Percentiles rank a stretch among this genome's conserved stretches.
Evolutionary conservation across 2,329 filamentous ascomycete species (phyloP).

Genomic region (Dissoconium aciculare): DNA sequence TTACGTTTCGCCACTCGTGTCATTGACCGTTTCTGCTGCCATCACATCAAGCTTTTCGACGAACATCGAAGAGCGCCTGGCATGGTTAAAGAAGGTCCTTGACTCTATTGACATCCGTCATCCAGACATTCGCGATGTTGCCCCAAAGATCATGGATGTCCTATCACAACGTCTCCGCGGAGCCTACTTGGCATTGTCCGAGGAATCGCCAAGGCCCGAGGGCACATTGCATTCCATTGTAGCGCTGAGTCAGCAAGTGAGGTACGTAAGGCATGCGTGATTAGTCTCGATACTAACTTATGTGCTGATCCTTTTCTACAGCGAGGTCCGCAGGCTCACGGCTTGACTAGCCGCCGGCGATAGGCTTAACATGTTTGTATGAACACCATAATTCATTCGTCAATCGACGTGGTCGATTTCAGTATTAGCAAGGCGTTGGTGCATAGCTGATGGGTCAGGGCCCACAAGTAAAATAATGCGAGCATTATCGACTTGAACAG

Average conservation of each 20-base stretch:
- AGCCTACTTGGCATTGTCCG: slow-evolving; percentile 42
- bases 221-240: slow-evolving; percentile 24
- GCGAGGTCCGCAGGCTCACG: not conserved
- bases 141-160: slow-evolving; percentile 45
- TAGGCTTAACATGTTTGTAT: too few species aligned
- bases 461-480: too few species aligned
- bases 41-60: slow-evolving; percentile 42
- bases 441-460: too few species aligned
- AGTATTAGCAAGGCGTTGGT: too few species aligned
- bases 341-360: not conserved
- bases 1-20: slow-evolving; percentile 41
- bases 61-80: slow-evolving; percentile 39
- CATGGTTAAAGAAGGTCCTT: slow-evolving; percentile 44
- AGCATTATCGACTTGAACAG: too few species aligned
- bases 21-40: slow-evolving; percentile 47
- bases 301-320: not conserved
- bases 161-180: slow-evolving; percentile 41
- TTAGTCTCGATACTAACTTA: not conserved
- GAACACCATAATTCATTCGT: too few species aligned
- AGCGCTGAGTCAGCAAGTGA: slow-evolving; percentile 18
- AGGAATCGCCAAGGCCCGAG: slow-evolving; percentile 37
- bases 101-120: slow-evolving; percentile 33
- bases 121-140: slow-evolving; percentile 39
- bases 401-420: too few species aligned
- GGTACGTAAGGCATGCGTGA: slow-evolving; percentile 11